These are phyloP conservation scores for Podaxis rugospora DNA, from an alignment of 768 basidiomycete species.

Conservation along the genomic window DNA sequence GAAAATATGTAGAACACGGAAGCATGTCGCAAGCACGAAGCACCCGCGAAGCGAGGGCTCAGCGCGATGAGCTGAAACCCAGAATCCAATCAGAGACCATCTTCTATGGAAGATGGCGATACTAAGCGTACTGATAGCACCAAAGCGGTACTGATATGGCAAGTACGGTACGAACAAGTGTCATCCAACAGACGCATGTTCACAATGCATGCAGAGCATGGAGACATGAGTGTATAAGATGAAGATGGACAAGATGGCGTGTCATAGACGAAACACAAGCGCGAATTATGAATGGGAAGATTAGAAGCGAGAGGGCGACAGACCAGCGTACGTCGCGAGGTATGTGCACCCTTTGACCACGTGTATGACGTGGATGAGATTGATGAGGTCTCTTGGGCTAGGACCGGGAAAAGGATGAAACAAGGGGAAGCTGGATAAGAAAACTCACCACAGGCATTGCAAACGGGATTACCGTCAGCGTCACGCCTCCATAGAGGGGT, in stretches of 20 bases:
- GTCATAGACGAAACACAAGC: conserved; percentile 10
- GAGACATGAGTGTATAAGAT: conserved; percentile 3
- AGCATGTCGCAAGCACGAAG: conserved; percentile 13
- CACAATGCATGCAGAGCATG: neutral
- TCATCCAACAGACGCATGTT: conserved; percentile 1
- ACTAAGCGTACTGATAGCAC: conserved; percentile 5
- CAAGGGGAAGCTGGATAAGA: conserved; percentile 27
- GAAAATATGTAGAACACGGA: neutral
- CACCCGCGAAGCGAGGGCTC: conserved; percentile 13
- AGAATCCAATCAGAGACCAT: conserved; percentile 2
- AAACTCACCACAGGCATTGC: conserved; percentile 84
- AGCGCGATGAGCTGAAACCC: neutral
- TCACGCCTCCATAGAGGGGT: conserved; percentile 87
- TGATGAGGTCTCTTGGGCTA: conserved; percentile 2
- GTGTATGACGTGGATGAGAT: conserved; percentile 12
- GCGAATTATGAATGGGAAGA: conserved; percentile 7
- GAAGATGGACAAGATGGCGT: neutral
- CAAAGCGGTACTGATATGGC: conserved; percentile 8
- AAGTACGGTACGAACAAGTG: neutral
- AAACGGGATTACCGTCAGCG: conserved; percentile 75
- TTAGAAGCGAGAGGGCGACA: conserved; percentile 3
- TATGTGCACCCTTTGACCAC: conserved; percentile 5
- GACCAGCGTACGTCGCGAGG: conserved; percentile 4
- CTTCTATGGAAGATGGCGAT: neutral
- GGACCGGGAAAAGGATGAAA: conserved; percentile 15